phyloP scores from a whole-genome alignment of 768 basidiomycete genomes.

The Mycena indigotica region DNA sequence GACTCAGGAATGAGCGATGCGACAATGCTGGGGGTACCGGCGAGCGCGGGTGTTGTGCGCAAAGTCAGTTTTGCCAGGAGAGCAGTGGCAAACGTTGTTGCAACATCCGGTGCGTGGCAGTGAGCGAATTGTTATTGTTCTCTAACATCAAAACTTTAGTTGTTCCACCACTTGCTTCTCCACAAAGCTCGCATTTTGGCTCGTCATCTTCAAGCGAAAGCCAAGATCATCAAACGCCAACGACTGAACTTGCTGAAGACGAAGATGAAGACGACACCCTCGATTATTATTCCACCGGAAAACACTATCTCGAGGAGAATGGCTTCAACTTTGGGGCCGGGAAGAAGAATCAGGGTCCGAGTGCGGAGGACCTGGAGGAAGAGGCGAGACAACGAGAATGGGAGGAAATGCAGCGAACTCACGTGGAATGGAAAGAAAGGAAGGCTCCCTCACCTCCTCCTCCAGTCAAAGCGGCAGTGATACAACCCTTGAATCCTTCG shows the following conservation, averaged over 20 bases:
- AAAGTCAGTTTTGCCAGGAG: slow-evolving; percentile 41
- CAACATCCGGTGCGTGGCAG: slow-evolving; percentile 15
- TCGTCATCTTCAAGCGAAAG: slow-evolving; percentile 40
- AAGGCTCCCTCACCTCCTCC: background rate
- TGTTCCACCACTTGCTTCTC: slow-evolving; percentile 41
- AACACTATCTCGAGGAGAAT: slow-evolving; percentile 16
- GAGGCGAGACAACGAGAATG: slow-evolving; percentile 14
- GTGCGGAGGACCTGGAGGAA: slow-evolving; percentile 12
- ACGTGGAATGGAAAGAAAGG: background rate
- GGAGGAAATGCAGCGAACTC: slow-evolving; percentile 19
- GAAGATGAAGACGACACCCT: slow-evolving; percentile 12
- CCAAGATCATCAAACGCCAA: slow-evolving; percentile 44
- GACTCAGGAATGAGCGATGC: slow-evolving; percentile 23
- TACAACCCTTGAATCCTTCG: background rate
- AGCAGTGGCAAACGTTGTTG: slow-evolving; percentile 55
- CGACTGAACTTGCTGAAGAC: slow-evolving; percentile 30
- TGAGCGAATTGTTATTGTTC: too few relatives aligned
- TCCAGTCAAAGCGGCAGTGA: background rate
- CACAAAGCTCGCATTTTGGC: slow-evolving; percentile 51
- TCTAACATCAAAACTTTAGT: slow-evolving; percentile 8
- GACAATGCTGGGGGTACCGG: slow-evolving; percentile 21
- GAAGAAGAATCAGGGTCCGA: background rate
- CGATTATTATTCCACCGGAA: slow-evolving; percentile 20
- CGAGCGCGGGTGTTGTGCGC: slow-evolving; percentile 13
- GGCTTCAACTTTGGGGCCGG: slow-evolving; percentile 7